These are phyloP conservation scores for Aspergillus hancockii DNA, from an alignment of 495 filamentous ascomycete genomes.

Conservation along the genomic window DNA sequence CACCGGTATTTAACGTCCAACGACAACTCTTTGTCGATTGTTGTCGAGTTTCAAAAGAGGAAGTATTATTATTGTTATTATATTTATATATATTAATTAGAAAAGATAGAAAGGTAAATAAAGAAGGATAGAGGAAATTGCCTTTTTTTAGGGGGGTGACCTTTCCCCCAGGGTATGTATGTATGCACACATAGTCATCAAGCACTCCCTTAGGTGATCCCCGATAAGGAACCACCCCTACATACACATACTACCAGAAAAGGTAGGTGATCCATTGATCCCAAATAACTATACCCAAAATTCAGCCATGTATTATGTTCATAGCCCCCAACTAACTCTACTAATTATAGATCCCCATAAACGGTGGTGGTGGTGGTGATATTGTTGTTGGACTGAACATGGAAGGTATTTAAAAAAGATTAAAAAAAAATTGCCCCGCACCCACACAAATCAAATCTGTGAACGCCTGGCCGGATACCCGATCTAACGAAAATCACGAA, in stretches of 20 bases:
- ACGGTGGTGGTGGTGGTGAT: neutral
- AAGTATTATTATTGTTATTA: too few relatives aligned
- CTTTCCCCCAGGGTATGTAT: too few relatives aligned
- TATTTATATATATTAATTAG: too few relatives aligned
- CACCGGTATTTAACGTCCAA: neutral
- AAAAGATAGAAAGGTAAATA: neutral
- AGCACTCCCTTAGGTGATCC: too few relatives aligned
- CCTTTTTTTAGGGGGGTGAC: too few relatives aligned
- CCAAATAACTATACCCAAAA: too few relatives aligned
- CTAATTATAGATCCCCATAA: neutral
- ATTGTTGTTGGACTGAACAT: neutral
- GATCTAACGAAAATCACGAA: neutral
- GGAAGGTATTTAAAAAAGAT: neutral
- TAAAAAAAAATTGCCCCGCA: neutral
- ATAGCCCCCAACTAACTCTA: neutral
- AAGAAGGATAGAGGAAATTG: neutral
- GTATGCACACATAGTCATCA: too few relatives aligned
- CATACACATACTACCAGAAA: neutral
- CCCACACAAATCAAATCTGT: neutral
- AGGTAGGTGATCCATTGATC: neutral
- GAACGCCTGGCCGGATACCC: neutral
- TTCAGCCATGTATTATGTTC: neutral
- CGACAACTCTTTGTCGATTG: neutral
- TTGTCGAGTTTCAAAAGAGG: neutral
- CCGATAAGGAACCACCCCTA: neutral